These are phyloP conservation scores for Calamus simplicifolius DNA, from an alignment of 176 grass and related monocot species.

Conservation along the genomic window DNA sequence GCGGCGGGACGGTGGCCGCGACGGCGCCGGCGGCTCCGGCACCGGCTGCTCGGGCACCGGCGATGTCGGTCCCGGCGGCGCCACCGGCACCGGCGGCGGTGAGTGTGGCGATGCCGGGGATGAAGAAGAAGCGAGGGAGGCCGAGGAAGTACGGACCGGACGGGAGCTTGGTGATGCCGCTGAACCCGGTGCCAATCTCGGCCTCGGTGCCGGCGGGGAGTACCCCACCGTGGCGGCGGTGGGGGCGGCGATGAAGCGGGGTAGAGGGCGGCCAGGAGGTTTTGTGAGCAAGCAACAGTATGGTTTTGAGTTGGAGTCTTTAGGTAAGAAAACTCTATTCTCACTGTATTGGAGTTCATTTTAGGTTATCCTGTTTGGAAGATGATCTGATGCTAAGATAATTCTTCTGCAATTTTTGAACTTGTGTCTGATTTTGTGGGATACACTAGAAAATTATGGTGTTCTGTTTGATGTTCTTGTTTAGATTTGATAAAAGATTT, in stretches of 20 bases:
- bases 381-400: too few relatives aligned
- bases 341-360: neutral
- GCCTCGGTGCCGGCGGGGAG: slow-evolving; percentile 51
- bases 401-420: too few relatives aligned
- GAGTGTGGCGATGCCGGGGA: neutral
- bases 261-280: slow-evolving; percentile 56
- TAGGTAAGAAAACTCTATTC: slow-evolving; percentile 15
- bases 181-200: slow-evolving; percentile 88
- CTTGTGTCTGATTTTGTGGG: too few relatives aligned
- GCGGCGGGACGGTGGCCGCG: slow-evolving; percentile 10
- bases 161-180: slow-evolving; percentile 73
- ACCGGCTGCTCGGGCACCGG: neutral
- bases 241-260: slow-evolving; percentile 81
- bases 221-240: slow-evolving; percentile 87
- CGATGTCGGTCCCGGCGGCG: neutral
- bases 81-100: slow-evolving; percentile 13
- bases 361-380: too few relatives aligned
- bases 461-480: too few relatives aligned
- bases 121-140: slow-evolving; percentile 86
- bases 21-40: neutral
- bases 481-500: too few relatives aligned
- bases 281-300: slow-evolving; percentile 28
- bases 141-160: slow-evolving; percentile 92
- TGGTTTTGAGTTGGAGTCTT: slow-evolving; percentile 39
- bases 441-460: too few relatives aligned